These are phyloP conservation scores for Voacanga thouarsii DNA, from an alignment of 257 asterid species.

Conservation along the genomic window DNA sequence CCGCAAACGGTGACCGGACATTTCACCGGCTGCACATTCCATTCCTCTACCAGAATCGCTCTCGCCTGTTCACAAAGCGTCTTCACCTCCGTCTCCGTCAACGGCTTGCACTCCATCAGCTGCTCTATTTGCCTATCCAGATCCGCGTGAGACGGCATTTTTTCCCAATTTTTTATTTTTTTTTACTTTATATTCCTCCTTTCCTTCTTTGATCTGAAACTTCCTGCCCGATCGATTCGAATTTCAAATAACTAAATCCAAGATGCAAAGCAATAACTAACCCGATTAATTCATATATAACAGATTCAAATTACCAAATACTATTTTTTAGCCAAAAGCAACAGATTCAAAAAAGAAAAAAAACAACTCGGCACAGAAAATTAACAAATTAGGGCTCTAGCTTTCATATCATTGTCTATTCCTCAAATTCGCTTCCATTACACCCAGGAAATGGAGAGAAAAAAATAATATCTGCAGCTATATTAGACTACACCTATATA, in stretches of 20 bases:
- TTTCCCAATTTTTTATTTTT: slow-evolving; percentile 21
- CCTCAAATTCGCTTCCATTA: slow-evolving; percentile 22
- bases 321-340: neutral
- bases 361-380: slow-evolving; percentile 6
- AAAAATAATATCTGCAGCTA: slow-evolving; percentile 8
- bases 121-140: slow-evolving; percentile 82
- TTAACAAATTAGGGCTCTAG: neutral
- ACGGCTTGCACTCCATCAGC: slow-evolving; percentile 86
- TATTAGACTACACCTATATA: neutral
- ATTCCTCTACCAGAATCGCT: slow-evolving; percentile 71
- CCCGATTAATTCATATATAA: neutral
- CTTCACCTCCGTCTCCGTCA: slow-evolving; percentile 69
- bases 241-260: neutral
- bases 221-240: slow-evolving; percentile 4
- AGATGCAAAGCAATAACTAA: slow-evolving; percentile 7
- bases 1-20: slow-evolving; percentile 96
- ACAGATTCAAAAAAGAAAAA: neutral
- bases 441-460: slow-evolving; percentile 4
- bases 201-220: slow-evolving; percentile 31
- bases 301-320: slow-evolving; percentile 16
- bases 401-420: slow-evolving; percentile 18
- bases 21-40: slow-evolving; percentile 93
- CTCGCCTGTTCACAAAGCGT: slow-evolving; percentile 77
- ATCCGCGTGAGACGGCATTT: slow-evolving; percentile 79
- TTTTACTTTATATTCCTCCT: neutral